A percentile compares a stretch with the other conserved stretches of the same genome.
phyloP scores from a whole-genome alignment of 345 rosid genomes.

The Eucalyptus tenuipes region DNA sequence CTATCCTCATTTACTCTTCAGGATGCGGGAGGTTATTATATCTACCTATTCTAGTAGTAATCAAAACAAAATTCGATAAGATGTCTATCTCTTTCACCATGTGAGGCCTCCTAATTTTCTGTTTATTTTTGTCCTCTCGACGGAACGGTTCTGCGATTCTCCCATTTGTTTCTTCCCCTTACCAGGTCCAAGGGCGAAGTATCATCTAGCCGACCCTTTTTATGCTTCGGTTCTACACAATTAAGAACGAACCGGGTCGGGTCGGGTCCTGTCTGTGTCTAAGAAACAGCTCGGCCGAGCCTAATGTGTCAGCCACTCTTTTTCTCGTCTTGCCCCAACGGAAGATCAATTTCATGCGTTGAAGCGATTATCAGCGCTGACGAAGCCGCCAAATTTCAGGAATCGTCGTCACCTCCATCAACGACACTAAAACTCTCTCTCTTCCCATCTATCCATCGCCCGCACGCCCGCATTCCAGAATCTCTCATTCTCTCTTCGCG shows the following conservation, averaged over 20 bases:
- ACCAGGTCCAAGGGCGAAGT: not conserved
- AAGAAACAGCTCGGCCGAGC: not conserved
- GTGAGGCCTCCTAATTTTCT: fast-evolving
- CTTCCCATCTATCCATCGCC: not conserved
- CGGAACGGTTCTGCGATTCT: fast-evolving
- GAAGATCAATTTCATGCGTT: not conserved
- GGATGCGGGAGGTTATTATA: fast-evolving
- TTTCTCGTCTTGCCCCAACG: not conserved
- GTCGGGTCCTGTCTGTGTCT: not conserved
- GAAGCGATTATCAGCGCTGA: not conserved
- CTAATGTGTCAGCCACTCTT: no score
- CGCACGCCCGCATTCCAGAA: not conserved
- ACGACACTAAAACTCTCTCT: not conserved
- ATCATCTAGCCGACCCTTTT: not conserved
- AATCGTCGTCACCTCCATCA: not conserved
- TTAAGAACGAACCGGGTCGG: not conserved
- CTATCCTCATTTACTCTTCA: fast-evolving
- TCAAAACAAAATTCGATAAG: no score
- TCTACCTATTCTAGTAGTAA: fast-evolving
- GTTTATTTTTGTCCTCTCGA: fast-evolving
- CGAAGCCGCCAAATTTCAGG: not conserved
- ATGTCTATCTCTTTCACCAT: no score
- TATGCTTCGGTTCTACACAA: not conserved
- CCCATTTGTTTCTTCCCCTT: fast-evolving
- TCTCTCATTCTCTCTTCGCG: not conserved